A percentile compares a stretch with the other conserved stretches of the same genome.
Evolutionary conservation across 2,329 filamentous ascomycete species (phyloP).

Genomic region (Pseudogymnoascus sp.): DNA sequence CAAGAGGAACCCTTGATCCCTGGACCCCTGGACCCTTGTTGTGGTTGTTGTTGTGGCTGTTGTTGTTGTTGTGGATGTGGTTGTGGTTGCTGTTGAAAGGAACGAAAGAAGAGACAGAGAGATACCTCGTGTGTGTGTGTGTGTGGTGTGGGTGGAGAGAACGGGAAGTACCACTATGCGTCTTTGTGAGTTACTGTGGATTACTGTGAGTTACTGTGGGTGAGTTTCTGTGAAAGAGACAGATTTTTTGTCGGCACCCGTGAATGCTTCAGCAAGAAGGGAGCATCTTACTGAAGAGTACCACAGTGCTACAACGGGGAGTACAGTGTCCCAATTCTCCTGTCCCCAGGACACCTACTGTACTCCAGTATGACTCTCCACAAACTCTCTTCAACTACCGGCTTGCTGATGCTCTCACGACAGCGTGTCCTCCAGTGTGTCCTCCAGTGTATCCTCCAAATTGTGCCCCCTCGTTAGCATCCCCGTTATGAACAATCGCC

Average conservation of each 20-base stretch:
- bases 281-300: background rate
- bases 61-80: background rate
- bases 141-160: background rate
- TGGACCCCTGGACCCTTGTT: conserved; percentile 1
- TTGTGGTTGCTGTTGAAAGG: background rate
- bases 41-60: background rate
- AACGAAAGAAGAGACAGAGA: background rate
- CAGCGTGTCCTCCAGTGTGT: background rate
- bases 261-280: background rate
- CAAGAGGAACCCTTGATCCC: background rate
- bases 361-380: background rate
- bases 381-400: background rate
- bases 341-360: background rate
- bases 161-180: background rate
- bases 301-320: background rate
- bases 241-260: background rate
- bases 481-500: background rate
- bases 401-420: background rate
- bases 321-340: background rate
- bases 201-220: background rate
- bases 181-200: background rate
- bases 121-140: background rate
- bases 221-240: background rate
- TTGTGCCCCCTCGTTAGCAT: background rate
- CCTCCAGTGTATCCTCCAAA: background rate